Percentiles rank a stretch among this genome's conserved stretches.
Conservation (phyloP, 139 green algal species). For the Volvox africanus region DNA sequence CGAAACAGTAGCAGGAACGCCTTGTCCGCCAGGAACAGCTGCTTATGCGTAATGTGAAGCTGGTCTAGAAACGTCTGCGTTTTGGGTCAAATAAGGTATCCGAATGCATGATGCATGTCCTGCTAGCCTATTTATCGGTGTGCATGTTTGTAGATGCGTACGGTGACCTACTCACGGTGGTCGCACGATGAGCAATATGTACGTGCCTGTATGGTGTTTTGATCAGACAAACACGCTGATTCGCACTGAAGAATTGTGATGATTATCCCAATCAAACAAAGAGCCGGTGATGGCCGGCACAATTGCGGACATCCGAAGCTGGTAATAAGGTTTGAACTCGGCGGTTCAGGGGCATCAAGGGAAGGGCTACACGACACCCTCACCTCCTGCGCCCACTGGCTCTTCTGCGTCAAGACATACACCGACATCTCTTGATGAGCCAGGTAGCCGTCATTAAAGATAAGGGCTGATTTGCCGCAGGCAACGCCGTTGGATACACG, state of each 20-base stretch:
- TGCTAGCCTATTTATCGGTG: too few relatives aligned
- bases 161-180: too few relatives aligned
- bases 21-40: background rate
- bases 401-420: slow-evolving; percentile 5
- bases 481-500: background rate
- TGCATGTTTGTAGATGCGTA: too few relatives aligned
- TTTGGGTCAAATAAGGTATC: background rate
- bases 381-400: slow-evolving; percentile 7
- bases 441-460: background rate
- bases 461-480: background rate
- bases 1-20: background rate
- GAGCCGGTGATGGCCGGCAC: background rate
- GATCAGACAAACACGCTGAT: background rate
- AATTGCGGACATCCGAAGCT: background rate
- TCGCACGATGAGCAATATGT: too few relatives aligned
- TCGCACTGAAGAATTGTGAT: background rate
- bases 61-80: background rate
- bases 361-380: background rate
- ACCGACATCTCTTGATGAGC: background rate
- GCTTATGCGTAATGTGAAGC: background rate
- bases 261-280: background rate
- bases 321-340: background rate
- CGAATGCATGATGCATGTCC: background rate
- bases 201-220: background rate
- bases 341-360: background rate